These are phyloP conservation scores for Lolium rigidum DNA, from an alignment of 176 grass and related monocot species.

Conservation along the genomic window DNA sequence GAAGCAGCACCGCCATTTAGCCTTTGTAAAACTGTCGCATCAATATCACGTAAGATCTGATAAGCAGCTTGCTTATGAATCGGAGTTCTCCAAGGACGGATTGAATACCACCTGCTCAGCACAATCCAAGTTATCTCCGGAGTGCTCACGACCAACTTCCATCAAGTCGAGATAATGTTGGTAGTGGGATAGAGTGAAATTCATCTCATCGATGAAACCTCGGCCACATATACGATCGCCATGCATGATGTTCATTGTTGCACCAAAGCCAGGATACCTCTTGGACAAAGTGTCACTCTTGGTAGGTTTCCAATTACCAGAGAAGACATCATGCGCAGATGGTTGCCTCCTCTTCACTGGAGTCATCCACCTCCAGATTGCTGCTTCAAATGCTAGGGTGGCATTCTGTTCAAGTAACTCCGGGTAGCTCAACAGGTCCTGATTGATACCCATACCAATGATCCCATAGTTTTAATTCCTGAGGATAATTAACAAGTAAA, in stretches of 20 bases:
- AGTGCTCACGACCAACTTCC: constrained; percentile 56
- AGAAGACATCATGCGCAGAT: constrained; percentile 78
- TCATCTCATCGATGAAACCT: constrained; percentile 64
- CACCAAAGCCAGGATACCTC: constrained; percentile 80
- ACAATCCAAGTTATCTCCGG: constrained; percentile 79
- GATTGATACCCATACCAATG: constrained; percentile 64
- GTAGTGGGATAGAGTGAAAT: constrained; percentile 66
- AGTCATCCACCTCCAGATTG: too few relatives aligned
- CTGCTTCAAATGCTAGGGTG: constrained; percentile 86
- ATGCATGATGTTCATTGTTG: constrained; percentile 79
- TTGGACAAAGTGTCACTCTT: constrained; percentile 67
- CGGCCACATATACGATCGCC: constrained; percentile 66
- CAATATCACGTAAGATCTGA: too few relatives aligned
- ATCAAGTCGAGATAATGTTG: constrained; percentile 74
- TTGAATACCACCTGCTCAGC: constrained; percentile 68
- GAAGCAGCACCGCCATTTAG: too few relatives aligned
- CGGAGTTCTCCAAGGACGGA: constrained; percentile 46
- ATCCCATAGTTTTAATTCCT: too few relatives aligned
- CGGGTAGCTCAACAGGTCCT: constrained; percentile 77
- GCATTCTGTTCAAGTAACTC: constrained; percentile 87
- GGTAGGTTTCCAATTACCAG: constrained; percentile 84
- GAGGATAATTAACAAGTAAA: constrained; percentile 36
- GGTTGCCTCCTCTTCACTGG: constrained; percentile 83
- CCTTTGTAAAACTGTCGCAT: too few relatives aligned
- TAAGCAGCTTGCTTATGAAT: constrained; percentile 20